A percentile compares a stretch with the other conserved stretches of the same genome.
Conservation (phyloP, 2,329 filamentous ascomycete species). For the Xylariaceae sp. region DNA sequence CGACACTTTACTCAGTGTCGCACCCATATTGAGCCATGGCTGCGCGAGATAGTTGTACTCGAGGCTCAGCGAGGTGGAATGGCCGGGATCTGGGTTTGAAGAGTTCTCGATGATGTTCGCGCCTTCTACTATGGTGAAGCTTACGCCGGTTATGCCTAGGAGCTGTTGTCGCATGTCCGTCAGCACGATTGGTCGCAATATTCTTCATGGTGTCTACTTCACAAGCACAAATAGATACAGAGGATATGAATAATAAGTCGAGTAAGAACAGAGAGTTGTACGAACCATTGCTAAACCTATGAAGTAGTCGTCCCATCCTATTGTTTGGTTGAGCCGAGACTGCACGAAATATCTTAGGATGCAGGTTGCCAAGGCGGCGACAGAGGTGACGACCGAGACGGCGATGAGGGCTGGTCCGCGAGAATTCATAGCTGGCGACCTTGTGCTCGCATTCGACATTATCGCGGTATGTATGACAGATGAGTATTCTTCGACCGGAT, state of each 20-base stretch:
- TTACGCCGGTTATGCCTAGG: conserved; percentile 32
- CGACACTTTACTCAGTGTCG: conserved; percentile 35
- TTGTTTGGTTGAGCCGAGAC: conserved; percentile 22
- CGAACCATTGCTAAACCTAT: conserved; percentile 32
- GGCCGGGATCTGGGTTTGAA: too few relatives aligned
- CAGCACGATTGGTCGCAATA: too few relatives aligned
- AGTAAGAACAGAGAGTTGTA: too few relatives aligned
- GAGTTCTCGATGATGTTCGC: too few relatives aligned
- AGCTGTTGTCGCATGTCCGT: conserved; percentile 19
- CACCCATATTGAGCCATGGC: conserved; percentile 35
- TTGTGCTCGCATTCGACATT: too few relatives aligned
- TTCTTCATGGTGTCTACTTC: too few relatives aligned
- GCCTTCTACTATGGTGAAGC: conserved; percentile 34
- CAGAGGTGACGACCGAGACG: conserved; percentile 31
- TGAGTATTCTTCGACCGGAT: too few relatives aligned
- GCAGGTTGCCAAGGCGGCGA: conserved; percentile 33
- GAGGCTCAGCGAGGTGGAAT: conserved; percentile 25
- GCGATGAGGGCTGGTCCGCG: conserved; percentile 36
- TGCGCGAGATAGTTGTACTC: conserved; percentile 34
- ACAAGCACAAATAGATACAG: too few relatives aligned
- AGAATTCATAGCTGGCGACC: too few relatives aligned
- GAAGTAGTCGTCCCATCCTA: conserved; percentile 34
- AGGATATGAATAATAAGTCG: conserved; percentile 10
- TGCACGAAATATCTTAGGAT: conserved; percentile 31
- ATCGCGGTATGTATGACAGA: conserved; percentile 23